Base-by-base conservation (phyloP, 768 basidiomycete genomes). In the Trametes coccinea region DNA sequence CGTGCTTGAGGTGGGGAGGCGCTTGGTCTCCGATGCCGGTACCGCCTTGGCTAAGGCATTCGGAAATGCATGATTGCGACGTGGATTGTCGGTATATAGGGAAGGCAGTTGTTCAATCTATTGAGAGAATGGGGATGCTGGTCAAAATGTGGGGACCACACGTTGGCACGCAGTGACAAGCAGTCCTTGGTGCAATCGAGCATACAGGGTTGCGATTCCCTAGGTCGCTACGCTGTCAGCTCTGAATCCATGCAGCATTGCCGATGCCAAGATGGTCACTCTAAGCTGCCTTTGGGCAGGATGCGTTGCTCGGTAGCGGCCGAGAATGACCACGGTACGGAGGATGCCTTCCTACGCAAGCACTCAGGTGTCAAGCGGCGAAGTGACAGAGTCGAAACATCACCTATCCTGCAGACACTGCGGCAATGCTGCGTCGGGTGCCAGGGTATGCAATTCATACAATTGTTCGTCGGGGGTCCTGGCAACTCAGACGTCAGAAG, bases 21-120 rank as follows among this genome's bases (percentile, higher is more conserved):
- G 74, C 53, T 70, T 79, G 7, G 75, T 80, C 30, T 59, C 71
- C 1, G 79, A 80, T 66, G 73, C 76, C n/a, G 73, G 65, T 3
- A 44, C 61, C n/a, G 71, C 74, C 33, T 58, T 78, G n/a, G 74
- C 68, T 10, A 66, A 72, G 49, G 74, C 69, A 0, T 75, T 79
- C 37, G 70, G 68, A 27, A 70, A 66, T 22, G 47, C 50, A 8
- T 65, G 41, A 37, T 5, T 22, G 9, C n/a, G 13, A 29, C 14
- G 13, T 43, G 37, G 17, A 51, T 2, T 5, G 14, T 27, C 29
- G 14, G 33, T 17, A n/a, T 37, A 13, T 13, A 13, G 22, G 39
- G 30, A 39, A 39, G 13, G 22, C 10, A 61, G 8, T 34, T 39
- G 34, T 39, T 40, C 22, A 22, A 22, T 22, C 22, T 22, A 22